Evolutionary conservation across 495 filamentous ascomycete species (phyloP), one percentile per base, ranked within the genome.

Genomic region (Bathelium albidoporum): DNA sequence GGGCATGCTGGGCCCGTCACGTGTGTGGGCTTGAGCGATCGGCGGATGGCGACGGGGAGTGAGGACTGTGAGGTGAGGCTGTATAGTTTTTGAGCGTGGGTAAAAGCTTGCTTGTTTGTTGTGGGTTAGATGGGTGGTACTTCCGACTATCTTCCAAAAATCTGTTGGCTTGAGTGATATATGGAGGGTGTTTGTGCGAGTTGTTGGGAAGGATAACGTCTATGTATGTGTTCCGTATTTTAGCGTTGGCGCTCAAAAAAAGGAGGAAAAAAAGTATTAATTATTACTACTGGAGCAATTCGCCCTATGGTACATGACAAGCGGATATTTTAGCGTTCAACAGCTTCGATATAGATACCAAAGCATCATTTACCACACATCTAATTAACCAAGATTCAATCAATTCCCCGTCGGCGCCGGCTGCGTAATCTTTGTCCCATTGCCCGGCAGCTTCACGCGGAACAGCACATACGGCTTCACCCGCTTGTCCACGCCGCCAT

Each of bases 11-110:
- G 88, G 0, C 90, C 95, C 0, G 90, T 96, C n/a, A 94, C 89
- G 34, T 95, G 91, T 73, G 85, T 97, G 55, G 91, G 90, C 1
- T 79, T 99, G 9, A 92, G 89, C 65, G 94, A 97, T 72, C 86
- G 83, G 67, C 82, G 87, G 43, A 86, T 97, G 79, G 87, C 87
- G 49, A 96, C 88, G 65, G 94, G 92, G 14, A 87, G 94, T 64
- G 95, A 97, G 72, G 94, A 99, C 73, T 87, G 89, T 59, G 90
- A 93, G 63, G 89, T 96, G 20, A 80, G 93, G 70, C 79, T 97
- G 74, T 91, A 70, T 14, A 62, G 58, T 58, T 71, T 71, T 64
- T 31, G 36, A 14, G 12, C 0, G 9, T n/a, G 24, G 12, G 4
- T n/a, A n/a, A n/a, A n/a, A n/a, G n/a, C n/a, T n/a, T n/a, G n/a